Conservation (phyloP, 495 filamentous ascomycete genomes). For the Penicillium maclennaniae region DNA sequence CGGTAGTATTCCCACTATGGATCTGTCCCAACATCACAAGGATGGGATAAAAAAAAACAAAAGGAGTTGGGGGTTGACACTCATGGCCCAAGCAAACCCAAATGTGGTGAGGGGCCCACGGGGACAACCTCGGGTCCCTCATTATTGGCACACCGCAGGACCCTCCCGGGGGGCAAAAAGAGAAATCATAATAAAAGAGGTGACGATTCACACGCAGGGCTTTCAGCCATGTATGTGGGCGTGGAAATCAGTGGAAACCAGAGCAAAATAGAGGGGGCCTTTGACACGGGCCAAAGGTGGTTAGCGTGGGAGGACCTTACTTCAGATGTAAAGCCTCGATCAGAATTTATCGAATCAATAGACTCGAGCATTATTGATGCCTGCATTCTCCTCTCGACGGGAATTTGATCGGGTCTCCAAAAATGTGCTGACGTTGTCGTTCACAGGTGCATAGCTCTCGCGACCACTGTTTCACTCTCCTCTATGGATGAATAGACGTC, state of each 20-base stretch:
- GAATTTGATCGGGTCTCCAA: not conserved
- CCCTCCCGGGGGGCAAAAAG: constrained; percentile 4
- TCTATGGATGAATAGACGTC: constrained; percentile 7
- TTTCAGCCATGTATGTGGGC: constrained; percentile 15
- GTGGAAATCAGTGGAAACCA: constrained; percentile 1
- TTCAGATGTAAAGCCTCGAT: constrained; percentile 4
- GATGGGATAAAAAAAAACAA: too few relatives aligned
- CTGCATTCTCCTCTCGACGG: constrained; percentile 15
- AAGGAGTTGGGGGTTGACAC: not conserved
- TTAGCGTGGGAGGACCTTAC: constrained; percentile 26
- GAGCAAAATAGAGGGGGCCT: constrained; percentile 6
- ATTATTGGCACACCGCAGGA: constrained; percentile 15
- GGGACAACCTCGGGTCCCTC: constrained; percentile 6
- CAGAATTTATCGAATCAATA: constrained; percentile 15
- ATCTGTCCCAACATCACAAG: too few relatives aligned
- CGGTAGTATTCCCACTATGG: too few relatives aligned
- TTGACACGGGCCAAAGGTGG: constrained; percentile 26
- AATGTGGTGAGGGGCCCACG: constrained; percentile 17
- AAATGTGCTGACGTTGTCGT: not conserved
- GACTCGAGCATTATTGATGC: constrained; percentile 25
- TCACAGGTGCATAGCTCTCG: too few relatives aligned
- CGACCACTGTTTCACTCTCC: too few relatives aligned
- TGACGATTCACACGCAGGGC: constrained; percentile 16
- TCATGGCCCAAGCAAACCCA: constrained; percentile 15
- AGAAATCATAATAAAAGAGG: constrained; percentile 4